Percentiles rank a stretch among this genome's conserved stretches.
These are phyloP conservation scores for Populus hybrid DNA, from an alignment of 441 rosid genomes.

Conservation along the genomic window DNA sequence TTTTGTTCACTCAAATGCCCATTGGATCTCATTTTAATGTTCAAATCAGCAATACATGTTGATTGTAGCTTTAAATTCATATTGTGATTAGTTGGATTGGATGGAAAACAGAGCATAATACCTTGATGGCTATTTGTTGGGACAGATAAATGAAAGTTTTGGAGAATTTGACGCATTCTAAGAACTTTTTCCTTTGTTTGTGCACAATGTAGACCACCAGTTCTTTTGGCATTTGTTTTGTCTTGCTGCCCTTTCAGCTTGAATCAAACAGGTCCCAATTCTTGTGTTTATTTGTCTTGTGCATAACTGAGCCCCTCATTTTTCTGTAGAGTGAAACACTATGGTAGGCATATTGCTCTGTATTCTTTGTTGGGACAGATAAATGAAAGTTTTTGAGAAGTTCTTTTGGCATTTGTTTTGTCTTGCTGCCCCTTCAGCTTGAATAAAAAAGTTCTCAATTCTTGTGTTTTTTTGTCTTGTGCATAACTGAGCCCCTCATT, in stretches of 20 bases:
- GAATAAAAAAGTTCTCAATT: not conserved
- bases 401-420: not conserved
- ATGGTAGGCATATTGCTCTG: not conserved
- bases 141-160: slow-evolving; percentile 2
- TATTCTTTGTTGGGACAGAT: not conserved
- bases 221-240: not conserved
- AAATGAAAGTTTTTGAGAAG: not conserved
- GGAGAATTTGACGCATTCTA: not conserved
- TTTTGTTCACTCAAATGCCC: not conserved
- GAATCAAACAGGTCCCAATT: not conserved
- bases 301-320: not conserved
- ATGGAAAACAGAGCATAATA: not conserved
- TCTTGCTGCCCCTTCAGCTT: not conserved
- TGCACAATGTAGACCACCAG: not conserved
- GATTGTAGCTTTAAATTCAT: slow-evolving; percentile 4
- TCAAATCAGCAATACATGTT: not conserved
- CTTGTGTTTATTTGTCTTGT: not conserved
- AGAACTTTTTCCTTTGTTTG: not conserved
- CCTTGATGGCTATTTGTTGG: not conserved
- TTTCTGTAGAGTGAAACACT: not conserved
- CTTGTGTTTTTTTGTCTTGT: not conserved
- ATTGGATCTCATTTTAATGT: slow-evolving; percentile 1
- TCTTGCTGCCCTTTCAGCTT: not conserved
- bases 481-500: not conserved
- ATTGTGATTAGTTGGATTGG: not conserved